Percentiles rank a stretch among this genome's conserved stretches.
Conservation (phyloP, 352 stramenopile species). For the Globisporangium spiculum region DNA sequence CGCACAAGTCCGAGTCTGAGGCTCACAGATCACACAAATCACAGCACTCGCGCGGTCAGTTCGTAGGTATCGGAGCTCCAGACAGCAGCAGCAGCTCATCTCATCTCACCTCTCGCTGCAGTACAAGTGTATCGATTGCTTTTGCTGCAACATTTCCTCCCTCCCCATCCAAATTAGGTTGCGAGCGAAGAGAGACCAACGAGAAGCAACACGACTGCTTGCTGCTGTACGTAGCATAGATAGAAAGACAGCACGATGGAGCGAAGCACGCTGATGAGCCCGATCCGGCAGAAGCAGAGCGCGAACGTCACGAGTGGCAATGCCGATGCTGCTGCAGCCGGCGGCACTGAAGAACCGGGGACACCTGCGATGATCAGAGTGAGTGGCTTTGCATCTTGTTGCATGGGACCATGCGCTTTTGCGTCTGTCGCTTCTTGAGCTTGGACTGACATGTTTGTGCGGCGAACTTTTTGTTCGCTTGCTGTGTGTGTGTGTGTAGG, state of each 20-base stretch:
- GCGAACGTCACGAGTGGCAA: not conserved
- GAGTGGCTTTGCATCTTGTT: not conserved
- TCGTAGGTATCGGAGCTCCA: not conserved
- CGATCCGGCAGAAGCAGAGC: conserved; percentile 26
- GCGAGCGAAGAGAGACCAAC: not conserved
- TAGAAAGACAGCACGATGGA: conserved; percentile 22
- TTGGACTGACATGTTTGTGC: not conserved
- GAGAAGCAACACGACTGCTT: not conserved
- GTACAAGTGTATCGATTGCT: not conserved
- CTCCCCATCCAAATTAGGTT: not conserved
- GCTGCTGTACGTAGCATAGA: not conserved
- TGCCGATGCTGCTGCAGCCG: conserved; percentile 10
- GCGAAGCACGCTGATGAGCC: conserved; percentile 41
- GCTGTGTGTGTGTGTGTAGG: not conserved
- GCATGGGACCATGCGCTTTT: not conserved
- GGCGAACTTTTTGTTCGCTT: not conserved
- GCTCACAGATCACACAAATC: conserved; percentile 1
- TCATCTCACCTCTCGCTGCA: not conserved
- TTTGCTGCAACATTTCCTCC: not conserved
- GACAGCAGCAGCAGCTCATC: not conserved
- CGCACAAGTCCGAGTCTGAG: not conserved
- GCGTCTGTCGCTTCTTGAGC: not conserved
- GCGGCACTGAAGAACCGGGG: conserved; percentile 14
- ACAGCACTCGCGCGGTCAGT: conserved; percentile 4
- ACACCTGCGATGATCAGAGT: conserved; percentile 26